Base-by-base conservation (phyloP, 768 basidiomycete species). In the Lepiota brunneoincarnata region DNA sequence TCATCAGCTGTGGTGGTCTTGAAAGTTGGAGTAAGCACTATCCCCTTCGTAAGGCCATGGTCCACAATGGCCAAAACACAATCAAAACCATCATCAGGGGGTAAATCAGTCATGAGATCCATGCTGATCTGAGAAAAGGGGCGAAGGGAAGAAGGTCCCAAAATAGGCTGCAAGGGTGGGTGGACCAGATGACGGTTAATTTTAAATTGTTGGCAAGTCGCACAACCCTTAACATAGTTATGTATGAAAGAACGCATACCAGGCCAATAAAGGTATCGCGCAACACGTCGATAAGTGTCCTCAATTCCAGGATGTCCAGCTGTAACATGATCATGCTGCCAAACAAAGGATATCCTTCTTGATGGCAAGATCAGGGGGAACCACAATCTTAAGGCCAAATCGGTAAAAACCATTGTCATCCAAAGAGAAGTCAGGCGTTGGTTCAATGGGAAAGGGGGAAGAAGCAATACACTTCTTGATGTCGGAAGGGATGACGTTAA, bases 11-110 rank as follows among this genome's bases (percentile, higher is more conserved):
- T 56, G 4, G 59, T 46, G 21, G 35, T 60, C 53, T 64, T 64
- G 3, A 23, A 55, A n/a, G 47, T 53, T 17, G 62, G 58, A 5
- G 63, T 52, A 15, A 63, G 36, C 47, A 66, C 61, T 59, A 61
- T 56, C 58, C 66, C 65, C 61, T 69, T 67, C 18, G 56, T 61
- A 60, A 63, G 58, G 23, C 62, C 55, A 49, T 65, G 62, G 62
- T 66, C 62, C 42, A 69, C 62, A 36, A 67, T 53, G 48, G 56
- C 51, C 49, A 67, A 46, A 18, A 69, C 65, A 9, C 53, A 49
- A 46, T 69, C 58, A 28, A 40, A 58, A 9, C 54, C 58, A 1
- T 61, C n/a, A 0, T 36, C 43, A 21, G 35, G 21, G 0, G 61
- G 63, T 0, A 67, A 36, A 38, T 65, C 59, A 0, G 59, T 63